Percentiles rank a stretch among this genome's conserved stretches.
phyloP scores from a whole-genome alignment of 495 filamentous ascomycete species.

The Opeltia flavorubescens region DNA sequence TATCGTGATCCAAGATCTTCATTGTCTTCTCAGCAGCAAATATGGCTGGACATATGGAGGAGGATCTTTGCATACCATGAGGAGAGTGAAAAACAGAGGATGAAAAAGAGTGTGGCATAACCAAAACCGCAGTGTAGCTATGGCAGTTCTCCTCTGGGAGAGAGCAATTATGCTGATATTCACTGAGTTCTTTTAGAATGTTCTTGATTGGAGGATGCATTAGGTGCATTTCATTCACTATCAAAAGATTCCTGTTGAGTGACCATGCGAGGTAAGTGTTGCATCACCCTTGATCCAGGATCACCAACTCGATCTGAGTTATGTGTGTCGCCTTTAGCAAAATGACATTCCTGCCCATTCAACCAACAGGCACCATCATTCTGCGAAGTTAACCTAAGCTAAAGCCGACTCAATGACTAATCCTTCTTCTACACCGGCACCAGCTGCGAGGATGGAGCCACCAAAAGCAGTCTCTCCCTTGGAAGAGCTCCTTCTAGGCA shows the following conservation, averaged over 20 bases:
- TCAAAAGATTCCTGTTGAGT: not conserved
- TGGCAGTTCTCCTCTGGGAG: too few relatives aligned
- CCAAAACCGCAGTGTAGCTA: too few relatives aligned
- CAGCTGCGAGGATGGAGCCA: too few relatives aligned
- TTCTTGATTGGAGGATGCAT: not conserved
- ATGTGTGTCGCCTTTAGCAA: not conserved
- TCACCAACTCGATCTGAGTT: not conserved
- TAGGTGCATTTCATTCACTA: not conserved
- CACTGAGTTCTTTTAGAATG: not conserved
- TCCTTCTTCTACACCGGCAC: too few relatives aligned
- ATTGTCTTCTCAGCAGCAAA: conserved; percentile 49
- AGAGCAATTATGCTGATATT: too few relatives aligned
- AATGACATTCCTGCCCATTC: not conserved
- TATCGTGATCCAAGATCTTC: conserved; percentile 60
- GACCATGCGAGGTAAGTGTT: too few relatives aligned
- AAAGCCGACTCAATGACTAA: not conserved
- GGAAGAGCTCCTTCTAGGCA: not conserved
- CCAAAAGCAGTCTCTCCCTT: too few relatives aligned
- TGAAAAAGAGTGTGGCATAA: not conserved
- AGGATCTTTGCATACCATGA: conserved; percentile 13
- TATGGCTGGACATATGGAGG: conserved; percentile 63
- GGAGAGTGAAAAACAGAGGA: not conserved
- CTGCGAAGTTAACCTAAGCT: not conserved
- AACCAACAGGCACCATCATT: not conserved
- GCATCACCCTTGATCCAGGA: too few relatives aligned